Evolutionary conservation across 768 basidiomycete species (phyloP), one percentile per base, ranked within the genome.

Genomic region (Lactifluus piperatus): DNA sequence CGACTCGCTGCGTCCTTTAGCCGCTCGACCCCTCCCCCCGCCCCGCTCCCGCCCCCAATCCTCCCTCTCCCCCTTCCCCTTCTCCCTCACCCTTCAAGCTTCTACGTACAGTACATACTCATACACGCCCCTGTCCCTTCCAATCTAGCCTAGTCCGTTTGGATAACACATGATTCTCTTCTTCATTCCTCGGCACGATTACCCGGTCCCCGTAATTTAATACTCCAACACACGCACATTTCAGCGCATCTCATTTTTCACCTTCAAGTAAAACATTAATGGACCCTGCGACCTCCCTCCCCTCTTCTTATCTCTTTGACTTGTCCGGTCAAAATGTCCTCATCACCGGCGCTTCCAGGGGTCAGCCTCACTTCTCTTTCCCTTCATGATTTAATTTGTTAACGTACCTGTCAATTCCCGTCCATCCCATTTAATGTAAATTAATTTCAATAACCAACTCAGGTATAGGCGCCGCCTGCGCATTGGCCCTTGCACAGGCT

Each of bases 341-440:
- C 72, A 80, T 93, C 67, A 92, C 91, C 39, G 90, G 90, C 61
- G 86, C 84, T 32, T 83, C 86, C 24, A 77, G 89, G 71, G 89
- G 88, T 86, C 70, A 62, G 74, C 71, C 67, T 3, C 39, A 22
- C 54, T 37, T 26, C 22, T 29, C 54, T 45, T 50, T 26, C 52
- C 48, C 34, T 47, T 27, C 32, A 29, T 41, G 18, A 37, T 46
- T 41, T 47, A 36, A 52, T 52, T 46, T 46, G 36, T 37, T 45
- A 26, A 61, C 36, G 36, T 56, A 8, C 52, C 43, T 53, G 29
- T 53, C 56, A 49, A 51, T 50, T 60, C 29, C 54, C 54, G 53
- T 24, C 20, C 50, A 51, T 27, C 24, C 47, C 39, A 13, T 45
- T 18, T 3, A 27, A 44, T 49, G 46, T 16, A 10, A 3, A 36